Percentiles rank a stretch among this genome's conserved stretches.
Evolutionary conservation across 2,329 filamentous ascomycete genomes (phyloP).

Genomic region (Cladophialophora bantiana): DNA sequence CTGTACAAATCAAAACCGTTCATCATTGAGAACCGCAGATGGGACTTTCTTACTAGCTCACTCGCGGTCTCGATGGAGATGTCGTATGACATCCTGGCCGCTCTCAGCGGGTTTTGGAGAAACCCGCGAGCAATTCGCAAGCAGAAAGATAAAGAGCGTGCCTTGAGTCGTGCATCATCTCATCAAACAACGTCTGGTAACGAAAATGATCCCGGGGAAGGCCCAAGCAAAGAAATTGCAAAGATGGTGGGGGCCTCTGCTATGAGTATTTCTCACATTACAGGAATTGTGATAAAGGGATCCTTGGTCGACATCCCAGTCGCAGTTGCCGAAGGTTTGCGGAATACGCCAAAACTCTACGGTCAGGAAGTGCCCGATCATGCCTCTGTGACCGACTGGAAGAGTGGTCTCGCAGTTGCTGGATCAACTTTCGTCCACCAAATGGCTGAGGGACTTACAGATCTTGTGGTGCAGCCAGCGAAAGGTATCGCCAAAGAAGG

Average conservation of each 20-base stretch:
- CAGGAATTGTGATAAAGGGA: constrained; percentile 24
- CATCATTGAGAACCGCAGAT: constrained; percentile 35
- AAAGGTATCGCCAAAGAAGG: constrained; percentile 51
- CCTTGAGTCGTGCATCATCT: constrained; percentile 5
- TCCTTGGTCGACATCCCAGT: constrained; percentile 56
- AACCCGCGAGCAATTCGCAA: constrained; percentile 9
- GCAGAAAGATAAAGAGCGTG: constrained; percentile 8
- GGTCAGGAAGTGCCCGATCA: constrained; percentile 57
- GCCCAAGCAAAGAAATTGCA: constrained; percentile 34
- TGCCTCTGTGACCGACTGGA: constrained; percentile 53
- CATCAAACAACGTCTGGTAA: background rate
- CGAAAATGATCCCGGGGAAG: background rate
- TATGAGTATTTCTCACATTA: constrained; percentile 18
- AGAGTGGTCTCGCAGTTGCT: constrained; percentile 54
- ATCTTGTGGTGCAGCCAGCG: constrained; percentile 54
- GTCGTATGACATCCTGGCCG: constrained; percentile 18
- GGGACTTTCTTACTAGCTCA: constrained; percentile 20
- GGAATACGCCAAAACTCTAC: constrained; percentile 60
- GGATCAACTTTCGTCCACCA: constrained; percentile 55
- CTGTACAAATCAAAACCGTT: constrained; percentile 43
- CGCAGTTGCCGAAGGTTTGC: constrained; percentile 60
- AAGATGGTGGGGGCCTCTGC: constrained; percentile 36
- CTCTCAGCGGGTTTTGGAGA: constrained; percentile 19
- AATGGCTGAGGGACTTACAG: constrained; percentile 54
- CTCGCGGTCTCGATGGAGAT: constrained; percentile 11